Percentiles rank a stretch among this genome's conserved stretches.
phyloP scores from a whole-genome alignment of 2,329 filamentous ascomycete genomes.

The Aspergillus persii region DNA sequence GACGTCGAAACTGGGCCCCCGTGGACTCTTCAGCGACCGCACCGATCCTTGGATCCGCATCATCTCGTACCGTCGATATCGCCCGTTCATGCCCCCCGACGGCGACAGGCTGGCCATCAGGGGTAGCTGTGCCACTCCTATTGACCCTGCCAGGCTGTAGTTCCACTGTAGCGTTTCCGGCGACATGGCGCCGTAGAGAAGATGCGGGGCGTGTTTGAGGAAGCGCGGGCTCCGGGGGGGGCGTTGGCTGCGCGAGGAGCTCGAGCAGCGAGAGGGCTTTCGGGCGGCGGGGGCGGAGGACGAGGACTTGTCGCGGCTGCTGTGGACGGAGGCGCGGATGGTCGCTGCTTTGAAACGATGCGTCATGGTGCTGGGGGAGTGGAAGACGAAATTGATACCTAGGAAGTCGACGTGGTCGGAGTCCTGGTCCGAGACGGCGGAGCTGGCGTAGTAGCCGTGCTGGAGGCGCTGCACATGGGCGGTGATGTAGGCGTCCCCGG shows the following conservation, averaged over 20 bases:
- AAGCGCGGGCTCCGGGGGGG: conserved; percentile 38
- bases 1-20: conserved; percentile 37
- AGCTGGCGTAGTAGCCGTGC: conserved; percentile 47
- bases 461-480: conserved; percentile 52
- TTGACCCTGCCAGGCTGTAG: conserved; percentile 46
- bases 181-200: conserved; percentile 48
- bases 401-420: conserved; percentile 49
- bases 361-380: conserved; percentile 40
- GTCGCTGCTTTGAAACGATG: conserved; percentile 51
- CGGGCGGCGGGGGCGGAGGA: background rate
- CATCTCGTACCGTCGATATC: conserved; percentile 50
- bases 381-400: conserved; percentile 51
- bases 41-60: conserved; percentile 51
- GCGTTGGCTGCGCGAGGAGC: conserved; percentile 9
- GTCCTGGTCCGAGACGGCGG: conserved; percentile 41
- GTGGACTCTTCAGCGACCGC: conserved; percentile 38
- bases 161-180: conserved; percentile 51
- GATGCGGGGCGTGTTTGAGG: conserved; percentile 51
- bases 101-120: conserved; percentile 44
- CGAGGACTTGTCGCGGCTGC: conserved; percentile 2
- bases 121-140: conserved; percentile 48
- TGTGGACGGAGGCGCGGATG: conserved; percentile 38
- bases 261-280: background rate
- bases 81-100: conserved; percentile 39
- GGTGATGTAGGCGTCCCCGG: conserved; percentile 49